These are phyloP conservation scores for Pythium aristosporum DNA, from an alignment of 352 stramenopile species.

Conservation along the genomic window DNA sequence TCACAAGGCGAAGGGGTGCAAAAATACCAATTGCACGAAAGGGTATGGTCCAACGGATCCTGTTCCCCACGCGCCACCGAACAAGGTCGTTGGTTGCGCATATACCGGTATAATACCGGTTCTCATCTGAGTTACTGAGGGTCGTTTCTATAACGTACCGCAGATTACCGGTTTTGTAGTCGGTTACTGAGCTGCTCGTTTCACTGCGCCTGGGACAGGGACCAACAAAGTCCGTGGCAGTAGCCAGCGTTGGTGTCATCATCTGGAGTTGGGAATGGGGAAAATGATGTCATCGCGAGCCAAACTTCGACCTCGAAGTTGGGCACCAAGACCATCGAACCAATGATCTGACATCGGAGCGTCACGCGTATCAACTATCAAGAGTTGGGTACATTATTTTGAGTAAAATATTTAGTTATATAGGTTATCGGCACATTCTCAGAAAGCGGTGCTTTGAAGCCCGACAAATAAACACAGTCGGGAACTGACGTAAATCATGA, in stretches of 20 bases:
- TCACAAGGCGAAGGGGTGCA: background rate
- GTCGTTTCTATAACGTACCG: no score
- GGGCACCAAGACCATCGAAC: constrained; percentile 12
- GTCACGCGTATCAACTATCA: constrained; percentile 13
- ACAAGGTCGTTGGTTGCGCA: background rate
- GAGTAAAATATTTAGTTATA: background rate
- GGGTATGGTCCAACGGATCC: background rate
- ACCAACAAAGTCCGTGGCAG: background rate
- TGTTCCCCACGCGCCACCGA: constrained; percentile 13
- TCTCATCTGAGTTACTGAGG: background rate
- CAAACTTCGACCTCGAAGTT: constrained; percentile 1
- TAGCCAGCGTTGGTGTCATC: constrained; percentile 11
- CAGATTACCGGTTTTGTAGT: background rate
- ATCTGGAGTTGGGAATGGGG: background rate
- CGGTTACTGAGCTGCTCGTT: background rate
- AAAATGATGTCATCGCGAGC: constrained; percentile 21
- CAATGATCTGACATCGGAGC: constrained; percentile 14
- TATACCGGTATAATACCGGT: no score
- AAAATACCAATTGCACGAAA: constrained; percentile 3
- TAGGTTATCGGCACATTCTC: background rate
- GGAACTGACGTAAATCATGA: no score
- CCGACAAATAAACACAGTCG: background rate
- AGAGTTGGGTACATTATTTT: background rate
- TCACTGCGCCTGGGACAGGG: constrained; percentile 14
- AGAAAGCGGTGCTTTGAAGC: background rate